Evolutionary conservation across 352 stramenopile genomes (phyloP).

Genomic region (Phytophthora multivora): DNA sequence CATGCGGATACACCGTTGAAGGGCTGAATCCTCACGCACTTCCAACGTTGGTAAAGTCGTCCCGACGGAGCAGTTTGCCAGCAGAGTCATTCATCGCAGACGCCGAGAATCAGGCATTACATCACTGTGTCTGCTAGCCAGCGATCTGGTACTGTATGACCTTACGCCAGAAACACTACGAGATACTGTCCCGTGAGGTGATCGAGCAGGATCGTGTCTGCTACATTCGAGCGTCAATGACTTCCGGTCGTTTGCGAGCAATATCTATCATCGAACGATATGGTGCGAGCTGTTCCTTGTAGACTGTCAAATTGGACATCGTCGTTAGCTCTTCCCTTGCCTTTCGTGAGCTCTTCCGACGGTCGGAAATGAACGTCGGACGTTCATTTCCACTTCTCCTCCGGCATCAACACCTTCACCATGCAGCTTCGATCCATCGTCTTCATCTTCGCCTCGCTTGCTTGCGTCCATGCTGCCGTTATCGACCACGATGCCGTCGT

Average conservation of each 20-base stretch:
- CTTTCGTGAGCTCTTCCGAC: neutral
- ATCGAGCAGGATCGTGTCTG: slow-evolving; percentile 3
- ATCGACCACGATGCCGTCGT: slow-evolving; percentile 22
- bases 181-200: neutral
- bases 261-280: neutral
- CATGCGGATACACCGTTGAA: slow-evolving; percentile 10
- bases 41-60: too few relatives aligned
- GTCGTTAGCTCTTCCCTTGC: neutral
- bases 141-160: neutral
- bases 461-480: slow-evolving; percentile 5
- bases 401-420: neutral
- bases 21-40: slow-evolving; percentile 2
- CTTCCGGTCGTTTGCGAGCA: neutral
- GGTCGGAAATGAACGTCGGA: too few relatives aligned
- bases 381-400: slow-evolving; percentile 10
- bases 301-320: neutral
- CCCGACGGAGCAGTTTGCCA: too few relatives aligned
- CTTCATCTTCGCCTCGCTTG: neutral
- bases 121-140: too few relatives aligned
- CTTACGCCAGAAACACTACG: neutral
- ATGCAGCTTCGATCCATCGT: slow-evolving; percentile 10
- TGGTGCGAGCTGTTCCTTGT: neutral
- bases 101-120: too few relatives aligned
- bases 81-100: too few relatives aligned
- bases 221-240: too few relatives aligned